Percentiles rank a stretch among this genome's conserved stretches.
These are phyloP conservation scores for Phytophthora pinifolia DNA, from an alignment of 352 stramenopile genomes.

Conservation along the genomic window DNA sequence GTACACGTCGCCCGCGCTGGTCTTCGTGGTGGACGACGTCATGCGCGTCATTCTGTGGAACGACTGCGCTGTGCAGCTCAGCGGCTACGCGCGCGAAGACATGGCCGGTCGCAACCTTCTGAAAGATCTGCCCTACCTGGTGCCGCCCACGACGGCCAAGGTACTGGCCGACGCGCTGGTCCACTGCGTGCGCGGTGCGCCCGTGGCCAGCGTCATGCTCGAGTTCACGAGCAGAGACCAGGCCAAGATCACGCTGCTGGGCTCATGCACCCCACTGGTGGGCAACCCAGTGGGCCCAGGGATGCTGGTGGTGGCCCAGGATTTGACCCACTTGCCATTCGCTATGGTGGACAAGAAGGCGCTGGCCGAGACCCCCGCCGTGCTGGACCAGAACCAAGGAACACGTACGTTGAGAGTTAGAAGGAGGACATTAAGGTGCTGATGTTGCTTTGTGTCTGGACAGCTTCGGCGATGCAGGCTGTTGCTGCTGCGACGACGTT, in stretches of 20 bases:
- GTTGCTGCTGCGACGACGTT: conserved; percentile 3
- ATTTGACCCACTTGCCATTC: conserved; percentile 55
- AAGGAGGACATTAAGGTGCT: background rate
- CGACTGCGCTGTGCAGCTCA: conserved; percentile 69
- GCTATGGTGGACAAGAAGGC: conserved; percentile 42
- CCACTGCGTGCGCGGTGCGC: conserved; percentile 56
- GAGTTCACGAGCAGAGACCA: conserved; percentile 63
- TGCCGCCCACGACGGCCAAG: conserved; percentile 53
- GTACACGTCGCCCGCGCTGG: conserved; percentile 70
- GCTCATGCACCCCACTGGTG: conserved; percentile 69
- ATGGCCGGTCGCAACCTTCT: conserved; percentile 75
- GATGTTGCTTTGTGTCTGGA: conserved; percentile 9
- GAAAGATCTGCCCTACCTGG: conserved; percentile 70
- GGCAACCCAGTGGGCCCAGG: conserved; percentile 73
- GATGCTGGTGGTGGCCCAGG: conserved; percentile 82
- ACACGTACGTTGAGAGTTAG: conserved; percentile 38
- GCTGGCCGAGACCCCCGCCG: conserved; percentile 53
- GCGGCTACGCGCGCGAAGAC: conserved; percentile 78
- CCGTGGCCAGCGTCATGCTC: conserved; percentile 53
- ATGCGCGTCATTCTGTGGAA: conserved; percentile 90
- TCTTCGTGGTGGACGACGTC: conserved; percentile 83
- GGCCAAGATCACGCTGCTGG: conserved; percentile 61
- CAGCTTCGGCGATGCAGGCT: conserved; percentile 27
- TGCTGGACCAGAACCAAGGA: conserved; percentile 47
- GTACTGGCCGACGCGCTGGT: conserved; percentile 59